Evolutionary conservation across 1,284 basidiomycete species (phyloP), one percentile per base, ranked within the genome.

Genomic region (Stereum hirsutum): DNA sequence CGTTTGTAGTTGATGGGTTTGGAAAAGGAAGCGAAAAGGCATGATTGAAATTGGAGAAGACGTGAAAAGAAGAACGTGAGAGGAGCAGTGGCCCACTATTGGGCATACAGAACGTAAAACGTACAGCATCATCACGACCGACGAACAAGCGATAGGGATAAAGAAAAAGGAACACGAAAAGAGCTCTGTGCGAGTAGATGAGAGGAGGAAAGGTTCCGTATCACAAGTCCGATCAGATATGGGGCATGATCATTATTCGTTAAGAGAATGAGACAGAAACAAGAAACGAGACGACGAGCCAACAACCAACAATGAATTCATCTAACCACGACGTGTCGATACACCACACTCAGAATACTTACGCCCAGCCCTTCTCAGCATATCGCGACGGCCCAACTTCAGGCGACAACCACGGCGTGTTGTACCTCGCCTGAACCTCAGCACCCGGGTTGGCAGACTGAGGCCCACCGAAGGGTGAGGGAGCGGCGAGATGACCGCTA

Each of bases 361-460:
- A 80, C 47, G 67, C 72, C 74, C 77, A 81, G 32, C 73, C 71
- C 59, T 79, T 76, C 54, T 83, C 81, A 47, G 74, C 60, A 43
- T 78, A 65, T 47, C 78, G 75, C 41, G 77, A 71, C 32, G 70
- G 70, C 32, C 76, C 64, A 34, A 72, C 63, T 47, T 81, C 69
- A 41, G 85, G 81, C n/a, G 75, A 72, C 11, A 73, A 66, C 83
- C 83, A 87, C 26, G 81, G 75, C 14, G 72, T 70, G 55, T 70
- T 75, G 44, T 61, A 60, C 56, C 33, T 35, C 21, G 37, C 25
- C 37, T 70, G 74, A 48, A 68, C 68, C 45, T 81, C 81, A 45
- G 69, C 68, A 27, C 69, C 72, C 2, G 75, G 74, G 50, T 69
- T 73, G 7, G 77, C 66, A 27, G 74, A 70, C 45, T 75, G 70